phyloP scores from a whole-genome alignment of 768 basidiomycete genomes.

The Pulveroboletus sp. region DNA sequence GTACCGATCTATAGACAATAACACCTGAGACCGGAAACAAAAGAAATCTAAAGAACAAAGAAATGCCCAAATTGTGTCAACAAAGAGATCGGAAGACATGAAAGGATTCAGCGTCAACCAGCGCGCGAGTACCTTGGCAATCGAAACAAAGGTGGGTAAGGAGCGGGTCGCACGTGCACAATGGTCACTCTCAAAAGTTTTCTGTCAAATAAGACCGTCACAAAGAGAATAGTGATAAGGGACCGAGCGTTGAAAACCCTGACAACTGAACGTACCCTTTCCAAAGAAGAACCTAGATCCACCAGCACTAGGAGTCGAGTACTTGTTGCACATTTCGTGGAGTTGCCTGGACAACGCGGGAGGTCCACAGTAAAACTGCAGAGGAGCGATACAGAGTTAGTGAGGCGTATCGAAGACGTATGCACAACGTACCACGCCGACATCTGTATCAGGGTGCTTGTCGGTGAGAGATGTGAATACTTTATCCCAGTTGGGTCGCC shows the following conservation, averaged over 20 bases:
- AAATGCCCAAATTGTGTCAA: neutral
- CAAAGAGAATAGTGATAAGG: neutral
- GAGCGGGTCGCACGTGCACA: neutral
- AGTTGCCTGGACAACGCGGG: conserved; percentile 62
- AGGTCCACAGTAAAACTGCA: conserved; percentile 83
- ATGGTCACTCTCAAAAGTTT: conserved; percentile 13
- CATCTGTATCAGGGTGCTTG: conserved; percentile 84
- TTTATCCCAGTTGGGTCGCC: conserved; percentile 82
- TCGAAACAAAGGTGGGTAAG: neutral
- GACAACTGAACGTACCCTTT: conserved; percentile 53
- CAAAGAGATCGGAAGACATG: neutral
- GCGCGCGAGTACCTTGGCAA: neutral
- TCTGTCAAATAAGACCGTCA: conserved; percentile 9
- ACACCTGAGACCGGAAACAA: neutral
- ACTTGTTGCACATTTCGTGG: conserved; percentile 80
- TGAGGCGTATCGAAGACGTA: neutral
- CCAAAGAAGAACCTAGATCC: conserved; percentile 88
- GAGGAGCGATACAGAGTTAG: conserved; percentile 1
- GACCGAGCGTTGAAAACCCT: neutral
- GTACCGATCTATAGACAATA: neutral
- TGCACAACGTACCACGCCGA: conserved; percentile 65
- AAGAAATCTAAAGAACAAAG: neutral
- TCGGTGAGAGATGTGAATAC: conserved; percentile 69
- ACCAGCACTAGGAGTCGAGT: conserved; percentile 64
- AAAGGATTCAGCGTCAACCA: neutral